Evolutionary conservation across 2,329 filamentous ascomycete species (phyloP).

Genomic region (Zasmidium angulare): DNA sequence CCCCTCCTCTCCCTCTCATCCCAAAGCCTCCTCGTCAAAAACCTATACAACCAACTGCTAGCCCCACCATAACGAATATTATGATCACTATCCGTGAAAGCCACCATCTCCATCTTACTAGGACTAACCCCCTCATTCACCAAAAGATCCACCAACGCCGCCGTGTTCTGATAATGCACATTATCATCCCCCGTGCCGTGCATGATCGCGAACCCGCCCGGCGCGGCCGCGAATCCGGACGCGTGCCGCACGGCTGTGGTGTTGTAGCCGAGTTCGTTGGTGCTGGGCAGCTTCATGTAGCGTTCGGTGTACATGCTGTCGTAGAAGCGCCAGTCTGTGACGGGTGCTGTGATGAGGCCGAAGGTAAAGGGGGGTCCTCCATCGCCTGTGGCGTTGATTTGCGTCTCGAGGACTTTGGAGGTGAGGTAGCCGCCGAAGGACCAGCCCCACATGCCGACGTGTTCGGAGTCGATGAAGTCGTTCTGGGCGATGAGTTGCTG

Average conservation of each 20-base stretch:
- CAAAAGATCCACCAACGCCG: conserved; percentile 61
- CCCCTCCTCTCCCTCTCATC: conserved; percentile 58
- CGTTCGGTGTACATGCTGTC: conserved; percentile 71
- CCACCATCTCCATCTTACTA: conserved; percentile 62
- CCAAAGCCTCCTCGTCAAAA: conserved; percentile 60
- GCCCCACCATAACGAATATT: conserved; percentile 60
- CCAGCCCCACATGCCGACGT: conserved; percentile 69
- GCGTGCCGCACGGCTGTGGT: conserved; percentile 58
- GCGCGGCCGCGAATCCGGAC: conserved; percentile 62
- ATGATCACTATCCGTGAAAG: conserved; percentile 67
- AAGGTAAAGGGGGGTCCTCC: conserved; percentile 57
- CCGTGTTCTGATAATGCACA: conserved; percentile 68
- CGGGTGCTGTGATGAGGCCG: conserved; percentile 64
- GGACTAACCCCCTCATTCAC: conserved; percentile 60
- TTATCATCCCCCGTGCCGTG: conserved; percentile 71
- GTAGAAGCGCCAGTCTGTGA: conserved; percentile 70
- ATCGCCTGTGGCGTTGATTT: conserved; percentile 51
- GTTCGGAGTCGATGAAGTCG: conserved; percentile 56
- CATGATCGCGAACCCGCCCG: conserved; percentile 61
- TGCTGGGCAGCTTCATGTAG: conserved; percentile 65
- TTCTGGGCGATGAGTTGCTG: conserved; percentile 52
- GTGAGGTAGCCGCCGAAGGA: conserved; percentile 67
- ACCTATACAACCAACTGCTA: conserved; percentile 59
- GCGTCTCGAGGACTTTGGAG: conserved; percentile 63
- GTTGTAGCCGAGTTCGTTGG: conserved; percentile 62